Base-by-base conservation (phyloP, 2,329 filamentous ascomycete genomes). In the Epichloe aotearoae region DNA sequence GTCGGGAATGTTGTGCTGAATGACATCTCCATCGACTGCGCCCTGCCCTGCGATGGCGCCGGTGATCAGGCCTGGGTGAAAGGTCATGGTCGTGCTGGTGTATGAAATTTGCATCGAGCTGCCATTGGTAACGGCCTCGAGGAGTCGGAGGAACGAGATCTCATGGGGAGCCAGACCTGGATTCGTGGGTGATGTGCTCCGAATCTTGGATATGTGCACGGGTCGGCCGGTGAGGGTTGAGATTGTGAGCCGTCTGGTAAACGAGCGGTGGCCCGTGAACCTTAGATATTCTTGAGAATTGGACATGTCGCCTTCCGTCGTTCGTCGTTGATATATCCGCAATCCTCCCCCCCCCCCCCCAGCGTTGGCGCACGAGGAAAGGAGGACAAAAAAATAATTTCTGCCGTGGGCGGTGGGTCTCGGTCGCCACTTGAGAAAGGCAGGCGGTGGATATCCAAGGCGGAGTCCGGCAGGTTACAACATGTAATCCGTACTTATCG, bases 111-210 rank as follows among this genome's bases (percentile, higher is more conserved):
- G 90, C 71, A 97, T 88, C 51, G 86, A 83, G 52, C 86, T 87
- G 69, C 93, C 93, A 74, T 98, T 98, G 62, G 93, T 98, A 61
- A 98, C 77, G 58, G 88, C 79, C 68, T 97, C 93, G 62, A 98
- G 83, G 17, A 98, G 85, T 52, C 93, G 90, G 34, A 98, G 79
- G 68, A 98, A 91, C 45, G 93, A 97, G 61, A 97, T 83, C 70
- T 98, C 93, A 72, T 95, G 86, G 46, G 88, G 84, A 50, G 88
- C 84, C 50, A 98, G 85, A 61, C 93, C 93, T 1, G 93, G 90
- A 60, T 86, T 83, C 40, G 88, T 90, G 45, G 86, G 83, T 41
- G 88, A 95, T 15, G 84, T 81, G 57, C 87, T 82, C 62, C 93
- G 88, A 71, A 98, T 97, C 68, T 93, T 86, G 49, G 91, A 93